phyloP scores from a whole-genome alignment of 2,329 filamentous ascomycete genomes.

The Metarhizium guizhouense region DNA sequence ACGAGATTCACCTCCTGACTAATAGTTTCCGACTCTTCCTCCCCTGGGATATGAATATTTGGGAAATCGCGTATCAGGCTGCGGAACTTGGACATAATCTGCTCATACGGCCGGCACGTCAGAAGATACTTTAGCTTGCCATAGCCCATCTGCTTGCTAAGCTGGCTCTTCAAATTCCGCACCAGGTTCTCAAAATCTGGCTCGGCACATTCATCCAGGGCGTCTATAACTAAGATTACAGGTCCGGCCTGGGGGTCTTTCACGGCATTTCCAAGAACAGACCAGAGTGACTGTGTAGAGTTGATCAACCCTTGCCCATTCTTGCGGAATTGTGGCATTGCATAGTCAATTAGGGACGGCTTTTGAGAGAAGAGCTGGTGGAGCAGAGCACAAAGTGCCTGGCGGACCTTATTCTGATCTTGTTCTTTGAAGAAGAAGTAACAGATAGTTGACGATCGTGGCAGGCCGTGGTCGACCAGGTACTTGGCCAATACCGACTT shows the following conservation, averaged over 20 bases:
- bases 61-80: conserved; percentile 13
- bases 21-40: conserved; percentile 27
- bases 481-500: conserved; percentile 25
- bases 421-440: conserved; percentile 11
- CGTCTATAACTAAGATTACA: conserved; percentile 8
- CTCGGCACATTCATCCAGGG: conserved; percentile 20
- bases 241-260: background rate
- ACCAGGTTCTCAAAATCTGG: conserved; percentile 14
- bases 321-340: background rate
- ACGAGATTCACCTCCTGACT: conserved; percentile 26
- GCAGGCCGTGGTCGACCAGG: conserved; percentile 12
- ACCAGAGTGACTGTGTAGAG: background rate
- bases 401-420: background rate
- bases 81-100: conserved; percentile 18
- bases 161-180: conserved; percentile 4
- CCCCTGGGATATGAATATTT: conserved; percentile 24
- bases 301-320: background rate
- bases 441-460: conserved; percentile 18
- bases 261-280: background rate
- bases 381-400: conserved; percentile 3
- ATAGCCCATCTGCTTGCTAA: background rate
- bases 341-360: background rate
- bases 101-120: conserved; percentile 25
- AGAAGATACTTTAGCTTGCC: conserved; percentile 24
- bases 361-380: background rate